Evolutionary conservation across 305 asterid genomes (phyloP).

Genomic region (Euphrasia arctica): DNA sequence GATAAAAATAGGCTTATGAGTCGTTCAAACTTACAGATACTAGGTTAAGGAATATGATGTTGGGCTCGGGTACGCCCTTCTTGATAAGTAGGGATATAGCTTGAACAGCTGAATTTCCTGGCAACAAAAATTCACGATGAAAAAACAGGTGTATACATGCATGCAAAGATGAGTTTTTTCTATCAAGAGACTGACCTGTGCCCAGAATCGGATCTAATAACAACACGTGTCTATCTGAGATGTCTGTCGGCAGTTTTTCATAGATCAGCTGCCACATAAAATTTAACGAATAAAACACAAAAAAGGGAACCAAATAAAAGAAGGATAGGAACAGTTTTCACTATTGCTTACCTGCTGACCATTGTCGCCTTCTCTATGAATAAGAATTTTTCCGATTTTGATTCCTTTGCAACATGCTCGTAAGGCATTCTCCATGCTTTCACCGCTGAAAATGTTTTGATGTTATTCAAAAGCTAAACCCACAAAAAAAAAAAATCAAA

Average conservation of each 20-base stretch:
- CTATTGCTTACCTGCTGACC: conserved; percentile 62
- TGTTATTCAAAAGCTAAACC: conserved; percentile 7
- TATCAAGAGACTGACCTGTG: conserved; percentile 57
- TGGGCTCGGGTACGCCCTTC: conserved; percentile 93
- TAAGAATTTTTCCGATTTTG: conserved; percentile 86
- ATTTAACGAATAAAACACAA: conserved; percentile 1
- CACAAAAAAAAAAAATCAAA: neutral
- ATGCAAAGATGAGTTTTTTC: too few relatives aligned
- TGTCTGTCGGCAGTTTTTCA: conserved; percentile 79
- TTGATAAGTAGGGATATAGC: conserved; percentile 82
- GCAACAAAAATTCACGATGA: neutral
- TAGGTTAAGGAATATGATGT: conserved; percentile 92
- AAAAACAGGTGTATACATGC: too few relatives aligned
- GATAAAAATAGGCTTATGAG: too few relatives aligned
- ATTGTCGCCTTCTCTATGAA: conserved; percentile 86
- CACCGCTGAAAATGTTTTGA: conserved; percentile 15
- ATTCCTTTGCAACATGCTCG: conserved; percentile 95
- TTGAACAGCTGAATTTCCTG: conserved; percentile 93
- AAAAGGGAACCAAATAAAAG: neutral
- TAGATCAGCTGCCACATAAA: conserved; percentile 73
- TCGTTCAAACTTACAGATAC: conserved; percentile 60
- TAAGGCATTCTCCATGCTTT: conserved; percentile 94
- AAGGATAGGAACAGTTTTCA: too few relatives aligned
- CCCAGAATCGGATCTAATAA: conserved; percentile 86
- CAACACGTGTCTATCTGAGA: conserved; percentile 81